Evolutionary conservation across 441 rosid species (phyloP).

Genomic region (Croton laevigatus): DNA sequence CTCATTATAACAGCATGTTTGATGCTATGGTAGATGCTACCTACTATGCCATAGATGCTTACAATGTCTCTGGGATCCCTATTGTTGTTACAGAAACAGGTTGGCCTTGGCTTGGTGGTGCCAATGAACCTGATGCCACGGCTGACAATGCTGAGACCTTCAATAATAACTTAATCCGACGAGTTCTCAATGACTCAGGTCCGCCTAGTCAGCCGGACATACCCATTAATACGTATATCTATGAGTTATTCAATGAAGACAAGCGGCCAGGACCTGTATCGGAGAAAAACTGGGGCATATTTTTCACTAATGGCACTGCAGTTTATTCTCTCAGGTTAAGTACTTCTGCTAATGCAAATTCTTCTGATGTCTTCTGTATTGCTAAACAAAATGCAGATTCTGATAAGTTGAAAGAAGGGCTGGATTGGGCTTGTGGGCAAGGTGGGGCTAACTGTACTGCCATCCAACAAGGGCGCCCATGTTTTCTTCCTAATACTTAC

Average conservation of each 20-base stretch:
- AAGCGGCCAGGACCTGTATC: slow-evolving; percentile 65
- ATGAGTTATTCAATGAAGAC: slow-evolving; percentile 91
- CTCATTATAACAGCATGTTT: slow-evolving; percentile 88
- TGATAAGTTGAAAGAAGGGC: slow-evolving; percentile 58
- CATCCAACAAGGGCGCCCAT: slow-evolving; percentile 63
- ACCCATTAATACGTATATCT: slow-evolving; percentile 72
- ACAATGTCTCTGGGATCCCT: slow-evolving; percentile 65
- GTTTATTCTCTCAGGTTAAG: slow-evolving; percentile 60
- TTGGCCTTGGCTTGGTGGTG: slow-evolving; percentile 88
- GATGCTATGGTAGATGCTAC: slow-evolving; percentile 97
- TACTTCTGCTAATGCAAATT: slow-evolving; percentile 38
- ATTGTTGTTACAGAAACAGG: slow-evolving; percentile 88
- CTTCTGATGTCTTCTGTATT: slow-evolving; percentile 59
- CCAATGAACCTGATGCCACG: slow-evolving; percentile 73
- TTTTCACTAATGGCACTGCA: slow-evolving; percentile 63
- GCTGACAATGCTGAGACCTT: slow-evolving; percentile 68
- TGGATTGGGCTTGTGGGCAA: slow-evolving; percentile 97
- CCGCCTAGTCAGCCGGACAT: slow-evolving; percentile 72
- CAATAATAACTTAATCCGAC: slow-evolving; percentile 59
- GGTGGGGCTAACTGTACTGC: slow-evolving; percentile 75
- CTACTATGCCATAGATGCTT: slow-evolving; percentile 74
- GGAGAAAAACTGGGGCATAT: slow-evolving; percentile 86
- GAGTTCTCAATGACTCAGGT: slow-evolving; percentile 77
- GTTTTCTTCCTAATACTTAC: slow-evolving; percentile 56
- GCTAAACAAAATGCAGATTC: slow-evolving; percentile 66